Percentiles rank a stretch among this genome's conserved stretches.
Conservation (phyloP, 306 rosid species). For the Fragaria ananassa region DNA sequence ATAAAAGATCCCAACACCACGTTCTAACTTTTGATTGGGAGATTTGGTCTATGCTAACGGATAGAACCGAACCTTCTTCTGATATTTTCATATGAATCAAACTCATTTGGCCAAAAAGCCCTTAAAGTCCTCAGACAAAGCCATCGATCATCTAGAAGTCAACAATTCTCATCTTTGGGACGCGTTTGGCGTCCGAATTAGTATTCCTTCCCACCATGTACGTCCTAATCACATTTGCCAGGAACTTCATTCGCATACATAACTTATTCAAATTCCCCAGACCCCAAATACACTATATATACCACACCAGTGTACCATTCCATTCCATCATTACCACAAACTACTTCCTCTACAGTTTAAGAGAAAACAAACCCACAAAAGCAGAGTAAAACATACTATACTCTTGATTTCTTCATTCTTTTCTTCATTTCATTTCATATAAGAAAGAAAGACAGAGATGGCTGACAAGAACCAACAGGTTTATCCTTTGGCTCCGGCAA, state of each 20-base stretch:
- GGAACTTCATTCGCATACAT: neutral
- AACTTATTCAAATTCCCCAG: neutral
- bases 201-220: neutral
- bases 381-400: neutral
- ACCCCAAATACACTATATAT: conserved; percentile 6
- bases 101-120: neutral
- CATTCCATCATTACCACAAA: neutral
- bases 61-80: conserved; percentile 12
- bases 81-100: neutral
- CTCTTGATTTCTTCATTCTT: neutral
- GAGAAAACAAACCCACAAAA: neutral
- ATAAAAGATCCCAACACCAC: conserved; percentile 3
- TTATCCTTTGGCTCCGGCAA: conserved; percentile 30
- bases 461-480: conserved; percentile 17
- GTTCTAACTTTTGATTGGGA: neutral
- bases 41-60: conserved; percentile 8
- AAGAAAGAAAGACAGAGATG: conserved; percentile 13
- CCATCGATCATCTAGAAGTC: conserved; percentile 22
- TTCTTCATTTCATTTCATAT: neutral
- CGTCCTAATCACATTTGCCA: neutral
- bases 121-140: neutral
- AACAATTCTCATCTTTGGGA: neutral
- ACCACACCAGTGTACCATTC: neutral
- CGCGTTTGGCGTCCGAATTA: neutral
- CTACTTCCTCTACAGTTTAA: neutral